Conservation (phyloP, 805 yeast species). For the Danielia oregonensis region DNA sequence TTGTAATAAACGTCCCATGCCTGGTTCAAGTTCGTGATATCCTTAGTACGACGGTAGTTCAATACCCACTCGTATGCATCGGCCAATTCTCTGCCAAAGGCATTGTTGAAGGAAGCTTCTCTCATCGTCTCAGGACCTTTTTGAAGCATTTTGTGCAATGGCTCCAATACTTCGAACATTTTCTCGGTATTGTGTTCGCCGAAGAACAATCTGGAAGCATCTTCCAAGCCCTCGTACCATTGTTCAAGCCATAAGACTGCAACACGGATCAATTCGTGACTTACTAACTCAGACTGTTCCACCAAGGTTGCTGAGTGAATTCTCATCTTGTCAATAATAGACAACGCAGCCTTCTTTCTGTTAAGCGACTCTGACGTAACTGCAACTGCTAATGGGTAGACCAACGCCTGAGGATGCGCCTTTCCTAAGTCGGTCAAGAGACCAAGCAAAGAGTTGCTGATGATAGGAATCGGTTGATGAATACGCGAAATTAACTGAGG, state of each 20-base stretch:
- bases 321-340: constrained; percentile 89
- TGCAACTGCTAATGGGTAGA: constrained; percentile 93
- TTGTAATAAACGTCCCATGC: constrained; percentile 97
- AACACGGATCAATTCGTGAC: constrained; percentile 87
- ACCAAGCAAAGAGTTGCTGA: constrained; percentile 74
- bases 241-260: constrained; percentile 97
- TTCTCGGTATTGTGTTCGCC: constrained; percentile 93
- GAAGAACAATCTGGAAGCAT: constrained; percentile 89
- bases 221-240: constrained; percentile 97
- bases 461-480: constrained; percentile 88
- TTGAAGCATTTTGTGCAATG: constrained; percentile 79
- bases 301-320: constrained; percentile 81
- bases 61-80: constrained; percentile 94
- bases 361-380: constrained; percentile 88
- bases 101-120: constrained; percentile 87
- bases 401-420: constrained; percentile 95
- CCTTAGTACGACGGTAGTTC: constrained; percentile 80
- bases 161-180: constrained; percentile 89
- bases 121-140: constrained; percentile 89
- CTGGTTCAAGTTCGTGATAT: constrained; percentile 83
- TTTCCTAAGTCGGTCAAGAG: constrained; percentile 84
- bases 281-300: constrained; percentile 91
- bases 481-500: constrained; percentile 96
- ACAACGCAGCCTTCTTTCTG: constrained; percentile 86
- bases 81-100: constrained; percentile 87